Conservation (phyloP, 148 eudicot genomes). For the Silene uniflora region DNA sequence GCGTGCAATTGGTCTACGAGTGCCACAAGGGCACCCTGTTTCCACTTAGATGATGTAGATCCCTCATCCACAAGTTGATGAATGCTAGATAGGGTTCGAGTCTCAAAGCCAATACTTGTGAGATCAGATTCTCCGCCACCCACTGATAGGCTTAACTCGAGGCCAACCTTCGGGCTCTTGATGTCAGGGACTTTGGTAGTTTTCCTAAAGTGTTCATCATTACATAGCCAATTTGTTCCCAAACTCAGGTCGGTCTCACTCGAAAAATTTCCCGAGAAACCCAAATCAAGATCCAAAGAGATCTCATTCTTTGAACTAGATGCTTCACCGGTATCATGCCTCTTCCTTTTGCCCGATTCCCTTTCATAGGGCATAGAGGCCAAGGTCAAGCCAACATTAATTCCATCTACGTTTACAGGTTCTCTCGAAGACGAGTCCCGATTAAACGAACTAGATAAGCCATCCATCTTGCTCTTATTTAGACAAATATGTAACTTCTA, state of each 20-base stretch:
- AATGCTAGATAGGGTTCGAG: conserved; percentile 20
- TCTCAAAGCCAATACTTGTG: conserved; percentile 38
- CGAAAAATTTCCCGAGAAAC: conserved; percentile 27
- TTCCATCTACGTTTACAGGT: conserved; percentile 11
- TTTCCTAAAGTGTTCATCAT: conserved; percentile 21
- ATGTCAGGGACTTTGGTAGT: not conserved
- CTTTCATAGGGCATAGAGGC: conserved; percentile 21
- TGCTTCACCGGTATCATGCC: conserved; percentile 19
- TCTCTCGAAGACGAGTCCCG: conserved; percentile 14
- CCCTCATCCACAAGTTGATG: conserved; percentile 61
- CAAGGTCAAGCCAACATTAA: conserved; percentile 21
- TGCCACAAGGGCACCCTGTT: conserved; percentile 34
- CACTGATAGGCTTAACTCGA: conserved; percentile 59
- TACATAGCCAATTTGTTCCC: conserved; percentile 13
- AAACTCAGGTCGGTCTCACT: conserved; percentile 20
- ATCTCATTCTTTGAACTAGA: conserved; percentile 28
- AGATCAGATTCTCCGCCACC: conserved; percentile 50
- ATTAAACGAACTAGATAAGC: conserved; percentile 6
- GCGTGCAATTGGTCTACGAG: conserved; percentile 21
- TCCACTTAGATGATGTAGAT: conserved; percentile 69
- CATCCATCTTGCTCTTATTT: conserved; percentile 20
- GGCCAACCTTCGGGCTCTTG: conserved; percentile 40
- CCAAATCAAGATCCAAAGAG: conserved; percentile 42
- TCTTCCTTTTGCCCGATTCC: conserved; percentile 36
- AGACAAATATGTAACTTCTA: conserved; percentile 22